These are phyloP conservation scores for Polyplosphaeria fusca DNA, from an alignment of 495 filamentous ascomycete species.

Conservation along the genomic window DNA sequence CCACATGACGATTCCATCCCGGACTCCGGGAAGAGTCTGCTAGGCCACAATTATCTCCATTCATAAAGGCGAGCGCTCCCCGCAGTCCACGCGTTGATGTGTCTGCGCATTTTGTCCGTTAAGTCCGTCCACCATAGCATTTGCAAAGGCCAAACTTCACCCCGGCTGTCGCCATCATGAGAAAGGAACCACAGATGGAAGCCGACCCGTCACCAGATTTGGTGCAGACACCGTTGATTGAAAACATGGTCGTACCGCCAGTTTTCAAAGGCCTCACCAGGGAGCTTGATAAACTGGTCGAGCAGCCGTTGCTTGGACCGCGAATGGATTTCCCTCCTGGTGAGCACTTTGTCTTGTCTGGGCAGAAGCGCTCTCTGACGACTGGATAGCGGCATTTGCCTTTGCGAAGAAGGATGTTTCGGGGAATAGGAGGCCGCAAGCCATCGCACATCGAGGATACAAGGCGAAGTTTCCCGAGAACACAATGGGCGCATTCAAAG, in stretches of 20 bases:
- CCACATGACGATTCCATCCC: background rate
- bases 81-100: background rate
- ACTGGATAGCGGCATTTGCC: constrained; percentile 33
- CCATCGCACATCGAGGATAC: constrained; percentile 84
- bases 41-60: background rate
- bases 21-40: background rate
- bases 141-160: background rate
- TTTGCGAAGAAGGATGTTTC: constrained; percentile 34
- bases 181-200: background rate
- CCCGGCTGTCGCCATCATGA: constrained; percentile 1
- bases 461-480: constrained; percentile 81
- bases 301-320: constrained; percentile 26
- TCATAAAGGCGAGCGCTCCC: background rate
- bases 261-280: constrained; percentile 27
- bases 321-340: constrained; percentile 23
- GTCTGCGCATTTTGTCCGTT: background rate
- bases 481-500: constrained; percentile 71
- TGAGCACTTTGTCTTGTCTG: constrained; percentile 2
- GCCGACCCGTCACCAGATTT: background rate
- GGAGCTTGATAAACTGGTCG: constrained; percentile 25
- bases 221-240: constrained; percentile 20
- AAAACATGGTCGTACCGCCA: constrained; percentile 30
- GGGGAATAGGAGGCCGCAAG: constrained; percentile 59
- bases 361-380: constrained; percentile 6
- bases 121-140: background rate